Evolutionary conservation across 2,329 filamentous ascomycete genomes (phyloP), one percentile per base, ranked within the genome.

Genomic region (Remersonia thermophila): DNA sequence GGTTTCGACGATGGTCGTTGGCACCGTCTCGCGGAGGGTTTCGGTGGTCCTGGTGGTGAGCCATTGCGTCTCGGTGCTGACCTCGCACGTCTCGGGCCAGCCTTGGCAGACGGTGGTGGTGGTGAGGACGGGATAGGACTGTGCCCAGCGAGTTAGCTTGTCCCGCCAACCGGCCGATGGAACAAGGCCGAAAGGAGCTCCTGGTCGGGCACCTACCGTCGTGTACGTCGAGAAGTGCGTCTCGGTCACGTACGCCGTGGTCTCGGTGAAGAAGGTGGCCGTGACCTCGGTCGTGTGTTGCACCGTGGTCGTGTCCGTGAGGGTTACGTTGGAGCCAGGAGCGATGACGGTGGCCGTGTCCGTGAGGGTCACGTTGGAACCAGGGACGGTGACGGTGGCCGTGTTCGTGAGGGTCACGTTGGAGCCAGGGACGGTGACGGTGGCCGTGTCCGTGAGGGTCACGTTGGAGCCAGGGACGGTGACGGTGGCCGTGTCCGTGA

Each of bases 31-130:
- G n/a, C n/a, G n/a, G n/a, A 23, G 20, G 20, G 20, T 23, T 9
- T 23, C 20, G 20, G 20, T 23, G 5, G 30, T 33, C 4, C 39
- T 44, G 2, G 33, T 41, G 13, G 42, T 46, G 27, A 27, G 12
- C 45, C 44, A 48, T 23, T 40, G 35, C 9, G 44, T 46, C 2
- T 42, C 46, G 8, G 47, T 49, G 33, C 30, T 45, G 14, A 44
- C 39, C 20, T 41, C 40, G 37, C 46, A 48, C 5, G 30, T n/a
- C 13, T 34, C 17, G 10, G 35, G 28, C 14, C 36, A 39, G 4
- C 37, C 37, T 26, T 44, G 40, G 30, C 47, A 50, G 26, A 46
- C 36, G 18, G 36, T 41, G 35, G 39, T 31, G 27, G 45, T 46
- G 20, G 33, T 38, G 40, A 42, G 41, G 7, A 44, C 42, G 10